Percentiles rank a stretch among this genome's conserved stretches.
These are phyloP conservation scores for Penicillium daleae DNA, from an alignment of 495 filamentous ascomycete genomes.

Conservation along the genomic window DNA sequence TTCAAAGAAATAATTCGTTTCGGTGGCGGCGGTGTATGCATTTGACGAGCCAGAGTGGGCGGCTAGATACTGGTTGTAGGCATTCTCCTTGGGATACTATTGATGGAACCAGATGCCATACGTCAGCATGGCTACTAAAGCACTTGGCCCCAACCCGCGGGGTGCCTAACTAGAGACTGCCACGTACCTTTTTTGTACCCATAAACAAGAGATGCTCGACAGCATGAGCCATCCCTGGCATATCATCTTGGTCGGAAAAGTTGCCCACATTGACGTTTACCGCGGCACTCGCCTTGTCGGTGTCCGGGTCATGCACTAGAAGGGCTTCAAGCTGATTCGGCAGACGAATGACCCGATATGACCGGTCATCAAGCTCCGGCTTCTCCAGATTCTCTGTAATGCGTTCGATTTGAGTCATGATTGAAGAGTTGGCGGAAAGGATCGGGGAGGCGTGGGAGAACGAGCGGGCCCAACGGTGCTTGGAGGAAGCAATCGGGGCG, in stretches of 20 bases:
- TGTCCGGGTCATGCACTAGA: constrained; percentile 91
- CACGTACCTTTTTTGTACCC: constrained; percentile 88
- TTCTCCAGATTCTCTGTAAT: constrained; percentile 83
- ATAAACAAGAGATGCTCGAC: constrained; percentile 96
- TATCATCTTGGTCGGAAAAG: constrained; percentile 86
- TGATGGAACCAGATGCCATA: constrained; percentile 5
- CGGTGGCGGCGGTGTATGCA: constrained; percentile 89
- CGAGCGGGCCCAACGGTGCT: constrained; percentile 23
- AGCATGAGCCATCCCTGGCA: constrained; percentile 93
- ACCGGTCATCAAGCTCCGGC: constrained; percentile 84
- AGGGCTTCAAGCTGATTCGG: constrained; percentile 91
- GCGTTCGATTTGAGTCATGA: constrained; percentile 60
- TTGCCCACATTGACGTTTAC: constrained; percentile 96
- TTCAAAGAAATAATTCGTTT: constrained; percentile 98
- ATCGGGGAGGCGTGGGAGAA: constrained; percentile 27
- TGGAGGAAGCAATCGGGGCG: constrained; percentile 28
- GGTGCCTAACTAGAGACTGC: not conserved
- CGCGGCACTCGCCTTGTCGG: constrained; percentile 94
- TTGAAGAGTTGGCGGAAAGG: constrained; percentile 30
- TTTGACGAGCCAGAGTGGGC: constrained; percentile 90
- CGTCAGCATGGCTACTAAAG: constrained; percentile 19
- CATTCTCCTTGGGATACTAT: constrained; percentile 92
- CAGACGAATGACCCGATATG: constrained; percentile 84
- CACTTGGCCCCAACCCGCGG: not conserved
- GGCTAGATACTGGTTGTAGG: constrained; percentile 90